Percentiles rank a stretch among this genome's conserved stretches.
Conservation (phyloP, 1,284 basidiomycete genomes). For the Lentinula novae-zelandiae region DNA sequence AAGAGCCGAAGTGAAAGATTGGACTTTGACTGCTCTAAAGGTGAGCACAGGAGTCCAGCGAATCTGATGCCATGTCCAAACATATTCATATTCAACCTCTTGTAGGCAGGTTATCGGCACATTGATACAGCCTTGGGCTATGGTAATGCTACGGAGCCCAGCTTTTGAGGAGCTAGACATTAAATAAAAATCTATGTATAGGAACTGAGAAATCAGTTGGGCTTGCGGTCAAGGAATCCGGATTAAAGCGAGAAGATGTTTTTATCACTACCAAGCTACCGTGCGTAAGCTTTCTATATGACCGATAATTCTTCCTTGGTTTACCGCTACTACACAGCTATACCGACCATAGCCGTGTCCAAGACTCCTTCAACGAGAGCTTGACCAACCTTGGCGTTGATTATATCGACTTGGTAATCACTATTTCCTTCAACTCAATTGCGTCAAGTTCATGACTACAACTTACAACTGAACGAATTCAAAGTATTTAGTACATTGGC, state of each 20-base stretch:
- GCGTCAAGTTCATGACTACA: not conserved
- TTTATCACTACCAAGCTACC: constrained; percentile 48
- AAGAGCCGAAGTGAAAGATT: constrained; percentile 8
- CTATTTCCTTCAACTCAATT: constrained; percentile 9
- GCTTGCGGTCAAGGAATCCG: constrained; percentile 41
- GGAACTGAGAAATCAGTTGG: constrained; percentile 47
- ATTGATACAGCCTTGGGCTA: constrained; percentile 12
- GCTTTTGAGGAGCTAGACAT: not conserved
- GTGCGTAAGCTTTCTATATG: constrained; percentile 17
- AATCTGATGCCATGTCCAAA: not conserved
- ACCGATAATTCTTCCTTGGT: not conserved
- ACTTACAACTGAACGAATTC: not conserved
- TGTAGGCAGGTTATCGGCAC: constrained; percentile 13
- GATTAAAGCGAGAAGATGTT: constrained; percentile 43
- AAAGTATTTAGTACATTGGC: constrained; percentile 68
- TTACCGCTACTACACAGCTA: constrained; percentile 19
- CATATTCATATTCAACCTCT: too few relatives aligned
- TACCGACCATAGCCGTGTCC: constrained; percentile 37
- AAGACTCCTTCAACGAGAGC: constrained; percentile 49
- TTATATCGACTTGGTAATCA: constrained; percentile 52
- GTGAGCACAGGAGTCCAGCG: not conserved
- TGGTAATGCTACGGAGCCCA: not conserved
- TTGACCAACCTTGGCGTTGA: constrained; percentile 51
- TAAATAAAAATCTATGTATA: not conserved
- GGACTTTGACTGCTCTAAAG: constrained; percentile 13